Percentiles rank a stretch among this genome's conserved stretches.
These are phyloP conservation scores for Agaricales sp. DNA, from an alignment of 1,284 basidiomycete genomes.

Conservation along the genomic window DNA sequence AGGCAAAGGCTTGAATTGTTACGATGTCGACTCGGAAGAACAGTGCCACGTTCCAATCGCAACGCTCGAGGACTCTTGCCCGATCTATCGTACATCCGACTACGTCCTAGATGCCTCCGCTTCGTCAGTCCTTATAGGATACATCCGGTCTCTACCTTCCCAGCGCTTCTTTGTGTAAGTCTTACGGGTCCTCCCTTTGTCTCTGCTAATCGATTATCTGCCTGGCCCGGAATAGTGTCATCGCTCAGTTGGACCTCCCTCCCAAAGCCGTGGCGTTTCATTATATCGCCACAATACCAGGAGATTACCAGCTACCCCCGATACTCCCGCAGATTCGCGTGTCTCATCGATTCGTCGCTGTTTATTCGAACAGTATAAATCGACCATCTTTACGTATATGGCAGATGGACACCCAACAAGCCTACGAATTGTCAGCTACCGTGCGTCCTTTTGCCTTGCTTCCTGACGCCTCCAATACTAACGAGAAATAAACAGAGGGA, in stretches of 20 bases:
- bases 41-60: not conserved
- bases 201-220: not conserved
- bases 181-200: not conserved
- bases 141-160: not conserved
- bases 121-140: not conserved
- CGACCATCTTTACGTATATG: too few species aligned
- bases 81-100: not conserved
- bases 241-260: not conserved
- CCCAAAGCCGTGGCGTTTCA: not conserved
- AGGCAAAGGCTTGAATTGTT: not conserved
- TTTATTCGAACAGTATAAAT: not conserved
- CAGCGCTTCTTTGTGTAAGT: not conserved
- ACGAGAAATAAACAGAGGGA: too few species aligned
- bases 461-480: too few species aligned
- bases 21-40: not conserved
- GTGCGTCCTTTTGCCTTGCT: not conserved
- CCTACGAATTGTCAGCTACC: not conserved
- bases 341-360: not conserved
- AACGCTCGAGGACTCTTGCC: not conserved
- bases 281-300: not conserved
- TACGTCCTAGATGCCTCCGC: not conserved
- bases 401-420: not conserved
- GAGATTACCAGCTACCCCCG: not conserved
- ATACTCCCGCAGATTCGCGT: not conserved
- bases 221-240: not conserved